These are phyloP conservation scores for Mycena rosella DNA, from an alignment of 768 basidiomycete genomes.

Conservation along the genomic window DNA sequence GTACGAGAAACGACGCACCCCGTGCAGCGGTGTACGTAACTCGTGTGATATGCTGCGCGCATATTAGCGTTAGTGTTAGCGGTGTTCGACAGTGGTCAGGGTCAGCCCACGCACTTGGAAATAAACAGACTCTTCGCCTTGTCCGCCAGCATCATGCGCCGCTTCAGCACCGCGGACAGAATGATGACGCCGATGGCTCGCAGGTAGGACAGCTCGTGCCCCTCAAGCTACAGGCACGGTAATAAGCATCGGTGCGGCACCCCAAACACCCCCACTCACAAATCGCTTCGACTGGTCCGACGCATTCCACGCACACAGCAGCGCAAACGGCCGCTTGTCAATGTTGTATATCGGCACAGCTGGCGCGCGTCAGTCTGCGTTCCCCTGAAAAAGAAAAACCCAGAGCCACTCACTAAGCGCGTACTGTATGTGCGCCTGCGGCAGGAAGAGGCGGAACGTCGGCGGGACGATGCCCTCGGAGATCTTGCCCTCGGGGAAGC, in stretches of 20 bases:
- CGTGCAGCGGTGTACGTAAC: conserved; percentile 91
- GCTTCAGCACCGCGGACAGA: conserved; percentile 91
- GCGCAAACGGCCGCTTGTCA: conserved; percentile 91
- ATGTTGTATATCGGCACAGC: conserved; percentile 95
- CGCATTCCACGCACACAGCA: conserved; percentile 93
- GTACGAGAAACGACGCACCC: conserved; percentile 60
- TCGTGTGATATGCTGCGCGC: conserved; percentile 91
- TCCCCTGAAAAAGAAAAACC: conserved; percentile 6
- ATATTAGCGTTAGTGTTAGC: too few relatives aligned
- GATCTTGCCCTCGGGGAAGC: conserved; percentile 87
- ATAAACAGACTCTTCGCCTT: conserved; percentile 95
- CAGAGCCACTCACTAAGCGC: conserved; percentile 74
- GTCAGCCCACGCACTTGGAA: conserved; percentile 80
- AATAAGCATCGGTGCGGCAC: conserved; percentile 26
- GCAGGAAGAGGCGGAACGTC: conserved; percentile 87
- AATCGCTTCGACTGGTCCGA: conserved; percentile 85
- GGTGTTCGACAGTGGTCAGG: too few relatives aligned
- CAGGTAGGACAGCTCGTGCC: conserved; percentile 91
- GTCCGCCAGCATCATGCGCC: conserved; percentile 93
- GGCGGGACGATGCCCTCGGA: conserved; percentile 88
- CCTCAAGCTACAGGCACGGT: conserved; percentile 73
- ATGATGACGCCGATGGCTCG: conserved; percentile 96
- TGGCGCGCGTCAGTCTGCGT: conserved; percentile 43
- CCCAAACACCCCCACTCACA: conserved; percentile 55
- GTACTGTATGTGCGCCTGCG: conserved; percentile 82